phyloP scores from a whole-genome alignment of 148 eudicot species.

The Hydrangea macrophylla region DNA sequence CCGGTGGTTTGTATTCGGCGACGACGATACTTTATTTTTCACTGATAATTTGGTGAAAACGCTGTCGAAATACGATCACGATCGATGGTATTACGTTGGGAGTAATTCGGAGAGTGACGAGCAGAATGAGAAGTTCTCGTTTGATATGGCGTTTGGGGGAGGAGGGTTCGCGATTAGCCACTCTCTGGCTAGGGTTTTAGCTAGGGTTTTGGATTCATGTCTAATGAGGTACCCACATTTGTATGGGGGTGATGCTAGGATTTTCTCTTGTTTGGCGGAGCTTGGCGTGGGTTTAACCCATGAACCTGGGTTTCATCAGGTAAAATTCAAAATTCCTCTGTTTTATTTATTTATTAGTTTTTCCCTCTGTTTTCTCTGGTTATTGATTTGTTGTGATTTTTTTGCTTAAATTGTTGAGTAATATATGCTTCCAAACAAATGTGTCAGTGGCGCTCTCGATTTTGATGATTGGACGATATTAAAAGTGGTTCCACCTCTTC shows the following conservation, averaged over 20 bases:
- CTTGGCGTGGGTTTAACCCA: constrained; percentile 65
- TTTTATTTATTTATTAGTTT: not conserved
- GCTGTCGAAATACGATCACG: constrained; percentile 53
- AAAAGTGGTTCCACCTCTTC: not conserved
- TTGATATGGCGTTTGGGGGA: constrained; percentile 77
- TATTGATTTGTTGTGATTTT: not conserved
- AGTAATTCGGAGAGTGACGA: constrained; percentile 47
- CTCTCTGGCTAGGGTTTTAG: constrained; percentile 53
- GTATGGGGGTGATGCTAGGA: constrained; percentile 73
- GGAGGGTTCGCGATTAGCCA: constrained; percentile 73
- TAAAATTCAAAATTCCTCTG: constrained; percentile 3
- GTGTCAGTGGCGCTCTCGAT: too few species aligned
- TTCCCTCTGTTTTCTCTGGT: too few species aligned
- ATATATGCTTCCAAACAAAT: too few species aligned
- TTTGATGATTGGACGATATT: not conserved
- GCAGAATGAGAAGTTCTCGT: constrained; percentile 38
- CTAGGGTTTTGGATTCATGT: constrained; percentile 65
- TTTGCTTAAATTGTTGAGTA: not conserved
- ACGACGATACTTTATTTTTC: constrained; percentile 73
- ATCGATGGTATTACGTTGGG: constrained; percentile 58
- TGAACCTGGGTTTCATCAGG: constrained; percentile 92
- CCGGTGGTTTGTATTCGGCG: constrained; percentile 66
- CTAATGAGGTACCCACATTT: constrained; percentile 59
- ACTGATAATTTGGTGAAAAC: constrained; percentile 38
- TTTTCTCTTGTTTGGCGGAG: constrained; percentile 67